Evolutionary conservation across 179 eudicot species (phyloP).

Genomic region (Nepenthes alata): DNA sequence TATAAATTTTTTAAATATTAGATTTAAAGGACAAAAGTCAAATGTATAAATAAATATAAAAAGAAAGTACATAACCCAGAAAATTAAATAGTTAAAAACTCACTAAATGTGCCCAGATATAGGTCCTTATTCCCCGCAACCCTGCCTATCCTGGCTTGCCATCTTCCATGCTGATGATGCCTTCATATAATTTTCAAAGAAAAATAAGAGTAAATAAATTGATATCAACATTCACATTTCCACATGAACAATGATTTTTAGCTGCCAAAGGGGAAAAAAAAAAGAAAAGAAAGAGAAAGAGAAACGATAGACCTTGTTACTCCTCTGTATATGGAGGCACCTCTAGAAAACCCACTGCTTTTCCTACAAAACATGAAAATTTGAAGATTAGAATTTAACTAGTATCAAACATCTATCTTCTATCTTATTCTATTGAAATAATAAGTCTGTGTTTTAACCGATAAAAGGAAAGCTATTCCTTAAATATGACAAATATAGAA

Average conservation of each 20-base stretch:
- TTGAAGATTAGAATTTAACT: no score
- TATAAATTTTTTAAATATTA: no score
- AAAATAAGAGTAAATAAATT: background rate
- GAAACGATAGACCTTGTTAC: slow-evolving; percentile 42
- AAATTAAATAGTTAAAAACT: slow-evolving; percentile 10
- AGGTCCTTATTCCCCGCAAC: slow-evolving; percentile 84
- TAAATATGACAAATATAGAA: no score
- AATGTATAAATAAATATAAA: no score
- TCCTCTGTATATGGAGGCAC: slow-evolving; percentile 75
- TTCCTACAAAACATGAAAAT: slow-evolving; percentile 27
- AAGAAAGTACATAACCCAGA: no score
- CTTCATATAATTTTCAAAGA: slow-evolving; percentile 18
- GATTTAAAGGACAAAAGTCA: no score
- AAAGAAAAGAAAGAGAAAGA: no score
- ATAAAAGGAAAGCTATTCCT: no score
- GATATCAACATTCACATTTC: background rate
- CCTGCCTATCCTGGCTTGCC: slow-evolving; percentile 83
- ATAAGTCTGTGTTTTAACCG: no score
- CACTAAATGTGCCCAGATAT: slow-evolving; percentile 77
- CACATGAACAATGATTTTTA: background rate
- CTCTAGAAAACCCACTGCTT: slow-evolving; percentile 81
- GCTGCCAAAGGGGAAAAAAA: background rate
- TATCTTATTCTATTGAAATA: no score
- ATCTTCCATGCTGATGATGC: slow-evolving; percentile 82
- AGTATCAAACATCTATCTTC: no score